These are phyloP conservation scores for Cryptococcus deneoformans DNA, from an alignment of 1,284 basidiomycete species.

Conservation along the genomic window DNA sequence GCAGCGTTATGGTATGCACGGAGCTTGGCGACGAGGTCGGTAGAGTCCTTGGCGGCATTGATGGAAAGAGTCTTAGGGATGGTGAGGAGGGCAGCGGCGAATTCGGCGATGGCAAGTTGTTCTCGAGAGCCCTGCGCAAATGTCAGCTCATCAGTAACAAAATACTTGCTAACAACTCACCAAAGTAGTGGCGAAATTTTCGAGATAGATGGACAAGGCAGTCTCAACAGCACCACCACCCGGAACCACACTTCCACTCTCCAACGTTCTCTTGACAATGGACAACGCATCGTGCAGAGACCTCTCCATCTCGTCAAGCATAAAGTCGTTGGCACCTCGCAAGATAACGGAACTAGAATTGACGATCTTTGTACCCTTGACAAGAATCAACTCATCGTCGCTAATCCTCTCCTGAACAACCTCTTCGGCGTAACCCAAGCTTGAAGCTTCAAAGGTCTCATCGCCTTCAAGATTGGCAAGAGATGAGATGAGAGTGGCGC, in stretches of 20 bases:
- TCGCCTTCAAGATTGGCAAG: slow-evolving; percentile 97
- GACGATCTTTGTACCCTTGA: slow-evolving; percentile 98
- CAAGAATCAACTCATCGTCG: slow-evolving; percentile 97
- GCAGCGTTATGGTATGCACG: slow-evolving; percentile 97
- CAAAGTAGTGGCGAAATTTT: slow-evolving; percentile 98
- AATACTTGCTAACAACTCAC: slow-evolving; percentile 54
- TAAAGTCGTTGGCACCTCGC: slow-evolving; percentile 97
- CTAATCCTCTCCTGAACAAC: slow-evolving; percentile 95
- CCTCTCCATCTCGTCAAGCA: slow-evolving; percentile 99
- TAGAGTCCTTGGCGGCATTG: slow-evolving; percentile 98
- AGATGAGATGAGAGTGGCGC: slow-evolving; percentile 88
- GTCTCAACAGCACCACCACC: slow-evolving; percentile 98
- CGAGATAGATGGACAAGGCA: slow-evolving; percentile 94
- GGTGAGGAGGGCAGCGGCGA: slow-evolving; percentile 85
- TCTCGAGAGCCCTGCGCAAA: slow-evolving; percentile 83
- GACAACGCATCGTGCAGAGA: slow-evolving; percentile 92
- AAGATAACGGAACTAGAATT: slow-evolving; percentile 90
- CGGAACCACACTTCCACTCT: slow-evolving; percentile 93
- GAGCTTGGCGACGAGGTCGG: slow-evolving; percentile 94
- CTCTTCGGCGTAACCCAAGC: slow-evolving; percentile 89
- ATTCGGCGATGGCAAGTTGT: slow-evolving; percentile 98
- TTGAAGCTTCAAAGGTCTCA: slow-evolving; percentile 92
- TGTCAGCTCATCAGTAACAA: slow-evolving; percentile 4
- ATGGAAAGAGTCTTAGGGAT: slow-evolving; percentile 95
- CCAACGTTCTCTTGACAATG: slow-evolving; percentile 95